These are phyloP conservation scores for Cercospora nicotianae DNA, from an alignment of 2,329 filamentous ascomycete species.

Conservation along the genomic window DNA sequence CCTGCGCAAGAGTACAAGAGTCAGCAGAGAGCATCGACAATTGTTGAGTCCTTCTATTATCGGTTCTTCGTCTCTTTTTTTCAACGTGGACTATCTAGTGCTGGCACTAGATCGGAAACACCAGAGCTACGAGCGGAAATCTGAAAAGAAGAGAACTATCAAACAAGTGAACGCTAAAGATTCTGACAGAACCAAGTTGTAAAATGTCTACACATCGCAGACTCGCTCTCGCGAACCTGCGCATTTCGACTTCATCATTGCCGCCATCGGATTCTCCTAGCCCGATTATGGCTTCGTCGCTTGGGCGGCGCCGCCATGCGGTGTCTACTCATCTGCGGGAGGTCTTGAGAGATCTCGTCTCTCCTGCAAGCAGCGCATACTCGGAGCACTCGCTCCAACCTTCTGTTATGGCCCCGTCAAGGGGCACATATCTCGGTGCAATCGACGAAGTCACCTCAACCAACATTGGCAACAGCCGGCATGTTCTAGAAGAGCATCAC, in stretches of 20 bases:
- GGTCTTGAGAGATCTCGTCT: neutral
- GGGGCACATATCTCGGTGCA: neutral
- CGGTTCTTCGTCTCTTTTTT: neutral
- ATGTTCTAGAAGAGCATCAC: neutral
- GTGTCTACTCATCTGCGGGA: neutral
- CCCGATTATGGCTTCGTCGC: neutral
- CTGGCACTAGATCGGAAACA: neutral
- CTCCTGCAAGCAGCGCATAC: neutral
- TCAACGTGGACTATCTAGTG: neutral
- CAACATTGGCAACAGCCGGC: neutral
- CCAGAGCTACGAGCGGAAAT: neutral
- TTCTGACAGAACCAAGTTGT: neutral
- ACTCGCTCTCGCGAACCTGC: neutral
- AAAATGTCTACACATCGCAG: neutral
- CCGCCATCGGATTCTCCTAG: neutral
- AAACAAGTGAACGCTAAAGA: neutral
- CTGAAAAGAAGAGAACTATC: neutral
- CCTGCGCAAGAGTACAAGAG: neutral
- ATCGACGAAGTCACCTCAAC: neutral
- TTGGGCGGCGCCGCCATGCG: neutral
- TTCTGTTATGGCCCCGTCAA: neutral
- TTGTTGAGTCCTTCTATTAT: neutral
- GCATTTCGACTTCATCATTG: neutral
- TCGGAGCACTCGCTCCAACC: neutral
- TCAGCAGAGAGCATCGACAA: neutral